Evolutionary conservation across 305 asterid species (phyloP).

Genomic region (Solanum hybrid): DNA sequence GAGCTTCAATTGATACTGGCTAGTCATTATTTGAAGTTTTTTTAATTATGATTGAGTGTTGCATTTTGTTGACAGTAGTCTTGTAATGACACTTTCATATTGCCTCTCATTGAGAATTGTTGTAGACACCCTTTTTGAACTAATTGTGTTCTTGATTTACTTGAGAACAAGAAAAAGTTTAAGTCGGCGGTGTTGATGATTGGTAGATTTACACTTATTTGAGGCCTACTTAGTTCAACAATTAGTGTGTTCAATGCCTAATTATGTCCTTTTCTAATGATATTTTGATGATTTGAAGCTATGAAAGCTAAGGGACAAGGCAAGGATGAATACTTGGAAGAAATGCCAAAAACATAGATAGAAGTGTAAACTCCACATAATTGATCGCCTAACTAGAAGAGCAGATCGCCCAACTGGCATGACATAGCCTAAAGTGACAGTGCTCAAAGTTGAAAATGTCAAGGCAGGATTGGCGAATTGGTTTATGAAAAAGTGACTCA

Average conservation of each 20-base stretch:
- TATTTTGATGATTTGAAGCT: no score
- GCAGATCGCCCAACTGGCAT: neutral
- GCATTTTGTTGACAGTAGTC: neutral
- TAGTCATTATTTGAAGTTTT: no score
- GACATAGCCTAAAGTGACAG: neutral
- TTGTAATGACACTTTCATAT: neutral
- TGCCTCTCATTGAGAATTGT: neutral
- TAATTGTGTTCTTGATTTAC: neutral
- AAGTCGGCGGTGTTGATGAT: neutral
- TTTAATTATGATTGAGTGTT: neutral
- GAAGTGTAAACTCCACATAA: neutral
- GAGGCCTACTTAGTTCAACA: neutral
- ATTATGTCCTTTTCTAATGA: neutral
- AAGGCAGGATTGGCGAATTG: neutral
- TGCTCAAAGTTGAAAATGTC: neutral
- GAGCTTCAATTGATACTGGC: no score
- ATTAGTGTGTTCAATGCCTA: neutral
- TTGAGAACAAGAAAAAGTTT: neutral
- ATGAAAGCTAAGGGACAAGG: neutral
- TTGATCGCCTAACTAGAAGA: neutral
- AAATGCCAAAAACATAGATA: no score
- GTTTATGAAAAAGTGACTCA: neutral
- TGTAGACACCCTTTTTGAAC: neutral
- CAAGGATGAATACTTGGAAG: neutral
- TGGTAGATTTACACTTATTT: neutral